phyloP scores from a whole-genome alignment of 2,329 filamentous ascomycete genomes.

The Aphanocladium album region DNA sequence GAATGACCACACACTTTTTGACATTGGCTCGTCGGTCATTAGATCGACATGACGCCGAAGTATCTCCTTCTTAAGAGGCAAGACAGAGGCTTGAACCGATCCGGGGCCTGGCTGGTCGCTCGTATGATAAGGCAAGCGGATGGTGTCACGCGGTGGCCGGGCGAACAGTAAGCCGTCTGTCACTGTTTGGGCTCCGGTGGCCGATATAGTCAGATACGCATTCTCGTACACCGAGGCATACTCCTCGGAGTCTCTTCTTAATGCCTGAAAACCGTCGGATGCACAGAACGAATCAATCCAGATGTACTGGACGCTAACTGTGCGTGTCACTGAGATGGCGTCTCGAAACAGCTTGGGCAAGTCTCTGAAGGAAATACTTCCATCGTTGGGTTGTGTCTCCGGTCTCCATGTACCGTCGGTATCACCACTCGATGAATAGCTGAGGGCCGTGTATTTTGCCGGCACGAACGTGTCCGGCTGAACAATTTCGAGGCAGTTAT shows the following conservation, averaged over 20 bases:
- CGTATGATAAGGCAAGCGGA: no score
- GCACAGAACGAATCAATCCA: constrained; percentile 14
- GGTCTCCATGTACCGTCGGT: neutral
- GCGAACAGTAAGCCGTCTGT: neutral
- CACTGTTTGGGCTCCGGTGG: constrained; percentile 5
- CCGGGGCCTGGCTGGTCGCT: no score
- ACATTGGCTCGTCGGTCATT: constrained; percentile 5
- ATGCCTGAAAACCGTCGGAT: neutral
- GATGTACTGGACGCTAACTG: constrained; percentile 1
- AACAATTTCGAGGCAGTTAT: no score
- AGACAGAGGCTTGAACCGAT: neutral
- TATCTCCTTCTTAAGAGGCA: constrained; percentile 4
- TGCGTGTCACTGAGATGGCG: constrained; percentile 2
- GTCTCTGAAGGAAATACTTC: neutral
- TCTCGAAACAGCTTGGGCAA: constrained; percentile 10
- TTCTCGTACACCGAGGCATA: neutral
- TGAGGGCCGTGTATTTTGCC: no score
- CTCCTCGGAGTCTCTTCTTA: neutral
- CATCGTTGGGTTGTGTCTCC: neutral
- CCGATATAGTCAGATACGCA: constrained; percentile 4
- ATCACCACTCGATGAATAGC: neutral
- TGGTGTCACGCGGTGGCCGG: no score
- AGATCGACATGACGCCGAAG: neutral
- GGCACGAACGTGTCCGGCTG: no score
- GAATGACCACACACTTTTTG: constrained; percentile 4